Base-by-base conservation (phyloP, 139 green algal genomes). In the Auxenochlorella pyrenoidosa region DNA sequence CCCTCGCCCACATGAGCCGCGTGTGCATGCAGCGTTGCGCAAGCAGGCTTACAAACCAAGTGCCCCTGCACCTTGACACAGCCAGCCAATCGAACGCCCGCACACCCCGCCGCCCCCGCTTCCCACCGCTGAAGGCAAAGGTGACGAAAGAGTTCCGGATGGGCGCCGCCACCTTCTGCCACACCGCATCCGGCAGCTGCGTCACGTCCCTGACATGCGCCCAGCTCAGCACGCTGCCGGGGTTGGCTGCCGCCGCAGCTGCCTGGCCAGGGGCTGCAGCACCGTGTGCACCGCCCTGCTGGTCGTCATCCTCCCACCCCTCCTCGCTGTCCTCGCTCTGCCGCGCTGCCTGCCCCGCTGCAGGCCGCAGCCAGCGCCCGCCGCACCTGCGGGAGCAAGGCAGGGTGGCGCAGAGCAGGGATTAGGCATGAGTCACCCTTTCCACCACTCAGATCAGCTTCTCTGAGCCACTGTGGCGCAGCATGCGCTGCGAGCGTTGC, bases 121-220 rank as follows among this genome's bases (percentile, higher is more conserved):
- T 24, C 80, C 18, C 63, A 85, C 80, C 93, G 40, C 59, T 88
- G 83, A 95, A 95, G 16, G 94, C 75, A 86, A 91, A 95, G 8
- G 90, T 94, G 16, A 93, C 84, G 86, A 89, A 94, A 34, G 73
- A 89, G 82, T 92, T 81, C 2, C 88, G 84, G 34, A 93, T 83
- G 40, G 82, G 89, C 1, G 54, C 32, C 1, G 82, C 72, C 75
- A 94, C 72, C 0, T 81, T 44, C 47, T 77, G 41, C 93, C 93
- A 95, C 26, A 91, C 91, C 0, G 78, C 83, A 60, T 95, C 93
- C 0, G 87, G 85, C 19, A 84, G 91, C 71, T 89, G 78, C 16
- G 68, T 51, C n/a, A 90, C 82, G 34, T 90, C 76, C 15, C 70
- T 75, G 19, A 94, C 79, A 65, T 95, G 92, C 19, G 92, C 91